Base-by-base conservation (phyloP, 1,139 yeast species). In the Zygosaccharomyces sapae region DNA sequence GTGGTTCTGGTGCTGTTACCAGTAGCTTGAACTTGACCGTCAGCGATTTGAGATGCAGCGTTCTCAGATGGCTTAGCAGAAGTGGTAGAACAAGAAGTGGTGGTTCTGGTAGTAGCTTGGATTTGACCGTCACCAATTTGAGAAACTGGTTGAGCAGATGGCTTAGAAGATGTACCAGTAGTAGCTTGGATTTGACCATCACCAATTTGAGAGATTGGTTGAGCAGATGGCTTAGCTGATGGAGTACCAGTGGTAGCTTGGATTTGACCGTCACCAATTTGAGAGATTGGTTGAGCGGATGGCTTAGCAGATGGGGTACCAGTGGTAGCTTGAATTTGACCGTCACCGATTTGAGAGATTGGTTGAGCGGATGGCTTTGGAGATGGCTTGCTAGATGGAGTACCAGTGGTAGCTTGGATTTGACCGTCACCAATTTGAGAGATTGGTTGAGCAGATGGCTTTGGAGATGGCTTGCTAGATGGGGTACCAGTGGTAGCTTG, bases 51-150 rank as follows among this genome's bases (percentile, higher is more conserved):
- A 29, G 52, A 47, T 8, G 49, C 54, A 34, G 52, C 48, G 12
- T 35, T 25, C 19, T 33, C 41, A 9, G 27, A 87, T 87, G 52
- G 87, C 86, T 75, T 82, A 86, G 68, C 57, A 64, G 87, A 87
- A 22, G 51, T 34, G 9, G 52, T 33, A 36, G 18, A 61, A 16
- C 16, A 16, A 16, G 16, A 16, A 16, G 16, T 16, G 16, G 16
- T 16, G 16, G 16, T 16, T 16, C 16, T 16, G 44, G 80, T 71
- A 56, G 76, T 71, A 52, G 77, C 80, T 68, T 79, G 85, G 55
- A 79, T 71, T 70, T 80, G 85, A 58, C 85, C 85, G 55, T 80
- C 84, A 50, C 73, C 71, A 49, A 79, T 79, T 67, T 80, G 84
- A 34, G 76, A 65, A 43, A 74, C 72, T 66, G 62, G 47, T 12